Conservation (phyloP, 176 grass and related monocot genomes). For the Aegilops speltoides region DNA sequence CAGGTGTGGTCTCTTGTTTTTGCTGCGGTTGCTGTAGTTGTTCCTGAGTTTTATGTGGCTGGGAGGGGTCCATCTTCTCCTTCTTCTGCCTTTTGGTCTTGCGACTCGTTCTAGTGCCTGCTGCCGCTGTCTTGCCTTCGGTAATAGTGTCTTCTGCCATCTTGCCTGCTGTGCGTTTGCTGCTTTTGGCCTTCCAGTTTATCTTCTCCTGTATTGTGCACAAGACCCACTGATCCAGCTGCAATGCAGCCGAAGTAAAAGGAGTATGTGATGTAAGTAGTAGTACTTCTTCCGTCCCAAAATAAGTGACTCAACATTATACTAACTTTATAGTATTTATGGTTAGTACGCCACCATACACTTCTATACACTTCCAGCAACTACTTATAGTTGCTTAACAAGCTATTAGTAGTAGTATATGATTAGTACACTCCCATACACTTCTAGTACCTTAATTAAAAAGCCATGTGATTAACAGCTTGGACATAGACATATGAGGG, state of each 20-base stretch:
- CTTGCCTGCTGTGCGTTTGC: neutral
- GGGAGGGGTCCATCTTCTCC: neutral
- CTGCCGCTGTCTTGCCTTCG: neutral
- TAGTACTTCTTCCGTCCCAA: no score
- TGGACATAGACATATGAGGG: no score
- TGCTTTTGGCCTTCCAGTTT: neutral
- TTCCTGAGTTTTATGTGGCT: neutral
- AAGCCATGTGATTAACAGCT: neutral
- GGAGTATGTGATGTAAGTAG: neutral
- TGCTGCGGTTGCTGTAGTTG: neutral
- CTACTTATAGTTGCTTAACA: no score
- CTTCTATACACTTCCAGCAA: no score
- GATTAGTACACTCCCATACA: neutral
- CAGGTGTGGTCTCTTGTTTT: neutral
- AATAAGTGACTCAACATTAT: no score
- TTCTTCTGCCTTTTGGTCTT: neutral
- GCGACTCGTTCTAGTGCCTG: neutral
- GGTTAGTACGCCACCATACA: no score
- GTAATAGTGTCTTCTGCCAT: neutral
- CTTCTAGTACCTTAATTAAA: neutral
- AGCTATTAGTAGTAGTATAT: neutral
- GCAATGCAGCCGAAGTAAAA: neutral
- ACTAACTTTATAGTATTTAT: no score
- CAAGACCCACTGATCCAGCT: neutral
- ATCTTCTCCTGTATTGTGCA: slow-evolving; percentile 3